These are phyloP conservation scores for Barbarea vulgaris DNA, from an alignment of 345 rosid species.

Conservation along the genomic window DNA sequence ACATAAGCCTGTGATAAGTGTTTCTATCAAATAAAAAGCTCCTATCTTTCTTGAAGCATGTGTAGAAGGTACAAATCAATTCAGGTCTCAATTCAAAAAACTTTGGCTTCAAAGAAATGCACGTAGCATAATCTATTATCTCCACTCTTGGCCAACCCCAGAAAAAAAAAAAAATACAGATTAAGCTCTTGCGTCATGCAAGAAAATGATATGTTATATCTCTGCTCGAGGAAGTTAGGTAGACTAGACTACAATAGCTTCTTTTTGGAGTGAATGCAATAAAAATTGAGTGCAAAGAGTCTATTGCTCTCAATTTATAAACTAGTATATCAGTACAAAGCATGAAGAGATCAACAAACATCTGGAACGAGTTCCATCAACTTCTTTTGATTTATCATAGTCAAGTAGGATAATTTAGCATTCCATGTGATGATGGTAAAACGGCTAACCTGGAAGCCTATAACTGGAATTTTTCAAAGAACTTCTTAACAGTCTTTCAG, in stretches of 20 bases:
- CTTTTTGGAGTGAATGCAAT: slow-evolving; percentile 12
- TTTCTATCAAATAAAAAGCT: slow-evolving; percentile 26
- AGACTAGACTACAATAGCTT: slow-evolving; percentile 19
- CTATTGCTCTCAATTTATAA: slow-evolving; percentile 13
- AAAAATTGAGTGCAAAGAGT: slow-evolving; percentile 2
- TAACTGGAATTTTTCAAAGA: slow-evolving; percentile 60
- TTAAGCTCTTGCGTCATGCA: background rate
- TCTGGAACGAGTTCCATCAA: slow-evolving; percentile 14
- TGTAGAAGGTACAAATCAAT: slow-evolving; percentile 9
- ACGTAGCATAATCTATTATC: slow-evolving; percentile 14
- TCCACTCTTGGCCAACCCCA: slow-evolving; percentile 11
- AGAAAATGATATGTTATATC: slow-evolving; percentile 18
- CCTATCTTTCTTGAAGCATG: slow-evolving; percentile 27
- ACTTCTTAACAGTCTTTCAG: slow-evolving; percentile 63
- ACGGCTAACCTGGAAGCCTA: slow-evolving; percentile 80
- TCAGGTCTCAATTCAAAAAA: slow-evolving; percentile 5
- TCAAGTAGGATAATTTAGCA: slow-evolving; percentile 24
- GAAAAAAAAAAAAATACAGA: slow-evolving; percentile 1
- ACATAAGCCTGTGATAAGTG: slow-evolving; percentile 35
- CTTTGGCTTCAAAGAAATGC: background rate
- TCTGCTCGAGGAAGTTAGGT: slow-evolving; percentile 14
- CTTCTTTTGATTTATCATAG: background rate
- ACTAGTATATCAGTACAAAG: background rate
- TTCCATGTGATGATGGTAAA: slow-evolving; percentile 13
- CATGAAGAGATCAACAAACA: slow-evolving; percentile 20